Base-by-base conservation (phyloP, 495 filamentous ascomycete genomes). In the Aspergillus incahuasiensis region DNA sequence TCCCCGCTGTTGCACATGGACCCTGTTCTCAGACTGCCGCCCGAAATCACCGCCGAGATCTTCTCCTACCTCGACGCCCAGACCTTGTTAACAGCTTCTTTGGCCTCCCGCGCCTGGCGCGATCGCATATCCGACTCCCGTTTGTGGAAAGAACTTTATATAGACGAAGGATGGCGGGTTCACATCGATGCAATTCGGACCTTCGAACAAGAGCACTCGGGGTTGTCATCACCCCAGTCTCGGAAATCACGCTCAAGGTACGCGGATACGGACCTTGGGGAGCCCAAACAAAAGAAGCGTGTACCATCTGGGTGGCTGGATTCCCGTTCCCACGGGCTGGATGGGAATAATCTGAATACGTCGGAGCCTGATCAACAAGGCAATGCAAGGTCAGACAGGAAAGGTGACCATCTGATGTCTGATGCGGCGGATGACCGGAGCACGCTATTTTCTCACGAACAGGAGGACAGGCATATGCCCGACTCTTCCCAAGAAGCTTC, bases 1-100 rank as follows among this genome's bases (percentile, higher is more conserved):
- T 84, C 86, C 44, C 88, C 86, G 7, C 82, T 89, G 6, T 85
- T 95, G 21, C 91, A 97, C 69, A 90, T 96, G 72, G 90, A 98
- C 71, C 95, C 95, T 43, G 81, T 96, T 28, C 71, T 82, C 54
- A 83, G 88, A 62, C 82, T 98, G 8, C 94, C 94, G 0, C 82
- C 88, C 1, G 94, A 98, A 66, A 83, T 97, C 54, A 92, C 88
- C 47, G 85, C 91, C 51, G 85, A 94, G 62, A 86, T 97, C 15
- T 86, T 97, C 39, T 87, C 86, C 28, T 95, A 89, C 64, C 82
- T 98, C 28, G 85, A 90, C 38, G 84, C 89, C 0, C 66, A 80
- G 13, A 88, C 87, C 6, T 78, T 98, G 39, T 74, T 97, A 52
- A 83, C 82, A 53, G 87, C 91, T 6, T 89, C 90, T 6, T 77